phyloP scores from a whole-genome alignment of 805 yeast species.

The Myxozyma udenii region DNA sequence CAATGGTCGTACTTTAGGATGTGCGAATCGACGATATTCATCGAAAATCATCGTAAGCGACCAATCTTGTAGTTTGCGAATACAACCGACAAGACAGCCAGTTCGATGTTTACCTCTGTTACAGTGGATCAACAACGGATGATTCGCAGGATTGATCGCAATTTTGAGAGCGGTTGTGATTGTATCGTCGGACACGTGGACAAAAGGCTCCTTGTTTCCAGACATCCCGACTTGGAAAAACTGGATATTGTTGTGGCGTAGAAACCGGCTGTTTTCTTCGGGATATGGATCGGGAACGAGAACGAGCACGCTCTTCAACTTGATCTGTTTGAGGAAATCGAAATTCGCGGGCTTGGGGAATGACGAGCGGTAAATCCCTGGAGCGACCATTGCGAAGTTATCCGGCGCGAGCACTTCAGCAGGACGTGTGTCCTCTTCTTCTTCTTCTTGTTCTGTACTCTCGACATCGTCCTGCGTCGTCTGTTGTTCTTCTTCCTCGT shows the following conservation, averaged over 20 bases:
- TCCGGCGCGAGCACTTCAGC: conserved; percentile 53
- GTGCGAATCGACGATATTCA: conserved; percentile 90
- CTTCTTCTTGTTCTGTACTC: too few relatives aligned
- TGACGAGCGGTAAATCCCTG: conserved; percentile 76
- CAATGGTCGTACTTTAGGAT: conserved; percentile 90
- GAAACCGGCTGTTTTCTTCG: conserved; percentile 62
- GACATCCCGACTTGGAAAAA: conserved; percentile 88
- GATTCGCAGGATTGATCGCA: conserved; percentile 79
- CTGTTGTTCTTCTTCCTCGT: too few relatives aligned
- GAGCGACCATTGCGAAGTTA: conserved; percentile 81
- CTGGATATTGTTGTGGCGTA: conserved; percentile 57
- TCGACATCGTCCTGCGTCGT: too few relatives aligned
- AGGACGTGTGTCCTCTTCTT: neutral
- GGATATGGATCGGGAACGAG: conserved; percentile 93
- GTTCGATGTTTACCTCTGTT: conserved; percentile 96
- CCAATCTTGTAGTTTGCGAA: conserved; percentile 87
- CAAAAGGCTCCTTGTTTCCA: conserved; percentile 94
- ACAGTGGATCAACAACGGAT: conserved; percentile 90
- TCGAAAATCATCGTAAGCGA: conserved; percentile 90
- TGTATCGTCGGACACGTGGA: conserved; percentile 60
- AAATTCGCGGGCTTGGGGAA: conserved; percentile 88
- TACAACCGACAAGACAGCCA: conserved; percentile 92
- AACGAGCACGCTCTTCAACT: conserved; percentile 72
- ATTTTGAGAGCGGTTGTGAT: conserved; percentile 79
- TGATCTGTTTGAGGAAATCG: conserved; percentile 57